These are phyloP conservation scores for Sarocladium kiliense DNA, from an alignment of 2,329 filamentous ascomycete species.

Conservation along the genomic window DNA sequence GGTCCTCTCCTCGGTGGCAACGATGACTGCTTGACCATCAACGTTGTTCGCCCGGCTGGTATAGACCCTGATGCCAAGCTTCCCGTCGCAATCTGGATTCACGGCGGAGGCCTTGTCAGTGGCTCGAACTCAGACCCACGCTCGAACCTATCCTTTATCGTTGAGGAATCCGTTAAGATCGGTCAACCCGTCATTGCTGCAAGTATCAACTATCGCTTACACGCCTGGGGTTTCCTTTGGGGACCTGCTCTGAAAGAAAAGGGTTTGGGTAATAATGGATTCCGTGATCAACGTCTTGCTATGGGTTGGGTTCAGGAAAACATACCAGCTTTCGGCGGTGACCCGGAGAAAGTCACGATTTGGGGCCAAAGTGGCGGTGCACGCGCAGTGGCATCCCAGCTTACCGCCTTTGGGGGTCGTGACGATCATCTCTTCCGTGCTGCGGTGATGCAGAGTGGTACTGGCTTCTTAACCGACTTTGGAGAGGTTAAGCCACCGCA, in stretches of 20 bases:
- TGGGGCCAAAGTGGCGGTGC: constrained; percentile 43
- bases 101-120: constrained; percentile 43
- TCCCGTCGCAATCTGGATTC: constrained; percentile 44
- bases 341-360: constrained; percentile 36
- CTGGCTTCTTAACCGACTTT: not conserved
- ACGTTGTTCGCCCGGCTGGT: constrained; percentile 34
- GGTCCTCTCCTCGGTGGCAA: constrained; percentile 19
- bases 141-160: constrained; percentile 26
- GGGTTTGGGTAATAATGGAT: constrained; percentile 41
- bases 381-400: constrained; percentile 39
- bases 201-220: constrained; percentile 48
- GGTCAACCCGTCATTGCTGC: constrained; percentile 49
- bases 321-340: constrained; percentile 34
- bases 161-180: constrained; percentile 46
- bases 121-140: not conserved
- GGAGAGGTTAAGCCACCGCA: not conserved
- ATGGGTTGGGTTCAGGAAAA: constrained; percentile 49
- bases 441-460: constrained; percentile 50
- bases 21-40: constrained; percentile 42
- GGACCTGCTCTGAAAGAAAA: constrained; percentile 35
- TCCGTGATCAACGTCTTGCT: constrained; percentile 44
- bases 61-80: constrained; percentile 10
- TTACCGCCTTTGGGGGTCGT: constrained; percentile 49
- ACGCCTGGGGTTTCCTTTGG: constrained; percentile 48
- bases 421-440: constrained; percentile 49